Conservation (phyloP, 768 basidiomycete genomes). For the Tulasnella sp. region DNA sequence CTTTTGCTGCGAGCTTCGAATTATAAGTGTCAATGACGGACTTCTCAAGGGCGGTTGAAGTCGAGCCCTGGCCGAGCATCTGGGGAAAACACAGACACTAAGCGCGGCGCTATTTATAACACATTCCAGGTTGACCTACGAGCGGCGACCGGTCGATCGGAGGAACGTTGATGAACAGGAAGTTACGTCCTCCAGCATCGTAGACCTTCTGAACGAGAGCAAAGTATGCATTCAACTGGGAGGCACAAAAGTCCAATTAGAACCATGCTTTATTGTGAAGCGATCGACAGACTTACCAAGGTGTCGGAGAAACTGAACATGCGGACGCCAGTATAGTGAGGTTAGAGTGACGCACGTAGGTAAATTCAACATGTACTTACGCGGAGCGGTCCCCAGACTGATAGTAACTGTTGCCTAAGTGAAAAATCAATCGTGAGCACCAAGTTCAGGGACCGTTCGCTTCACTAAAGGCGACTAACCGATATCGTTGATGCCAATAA, state of each 20-base stretch:
- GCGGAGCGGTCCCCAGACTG: neutral
- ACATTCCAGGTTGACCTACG: conserved; percentile 30
- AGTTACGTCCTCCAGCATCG: conserved; percentile 51
- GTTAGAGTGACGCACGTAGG: neutral
- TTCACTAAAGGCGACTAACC: conserved; percentile 25
- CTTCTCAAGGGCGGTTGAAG: neutral
- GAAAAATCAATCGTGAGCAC: too few relatives aligned
- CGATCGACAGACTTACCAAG: neutral
- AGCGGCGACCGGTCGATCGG: conserved; percentile 50
- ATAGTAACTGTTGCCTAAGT: neutral
- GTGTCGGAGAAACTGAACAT: conserved; percentile 4
- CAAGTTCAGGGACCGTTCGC: neutral
- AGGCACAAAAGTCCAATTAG: neutral
- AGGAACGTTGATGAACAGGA: conserved; percentile 57
- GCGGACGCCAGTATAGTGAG: neutral
- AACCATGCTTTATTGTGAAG: neutral
- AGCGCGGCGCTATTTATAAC: neutral
- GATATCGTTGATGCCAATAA: conserved; percentile 67
- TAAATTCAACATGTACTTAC: neutral
- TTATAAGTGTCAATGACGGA: conserved; percentile 1
- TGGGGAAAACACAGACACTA: neutral
- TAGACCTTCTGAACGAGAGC: conserved; percentile 34
- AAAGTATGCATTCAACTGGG: conserved; percentile 41
- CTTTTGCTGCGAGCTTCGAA: conserved; percentile 35
- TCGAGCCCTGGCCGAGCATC: neutral